Percentiles rank a stretch among this genome's conserved stretches.
These are phyloP conservation scores for Austroboletus niveus DNA, from an alignment of 1,284 basidiomycete genomes.

Conservation along the genomic window DNA sequence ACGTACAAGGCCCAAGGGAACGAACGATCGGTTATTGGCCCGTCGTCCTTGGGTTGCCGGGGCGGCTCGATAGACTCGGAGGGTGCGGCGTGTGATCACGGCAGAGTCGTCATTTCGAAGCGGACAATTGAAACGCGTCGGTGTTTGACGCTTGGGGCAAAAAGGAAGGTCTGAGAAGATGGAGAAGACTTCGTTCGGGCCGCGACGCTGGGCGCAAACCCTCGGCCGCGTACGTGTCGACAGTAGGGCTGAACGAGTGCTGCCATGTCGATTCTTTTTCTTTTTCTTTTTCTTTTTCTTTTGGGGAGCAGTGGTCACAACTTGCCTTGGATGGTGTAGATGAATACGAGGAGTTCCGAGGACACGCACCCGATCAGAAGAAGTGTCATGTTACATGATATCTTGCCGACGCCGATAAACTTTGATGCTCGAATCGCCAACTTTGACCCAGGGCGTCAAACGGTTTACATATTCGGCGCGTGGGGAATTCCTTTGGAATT, in stretches of 20 bases:
- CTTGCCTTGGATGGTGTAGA: too few relatives aligned
- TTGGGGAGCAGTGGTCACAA: too few relatives aligned
- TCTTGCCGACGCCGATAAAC: neutral
- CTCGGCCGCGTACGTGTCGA: neutral
- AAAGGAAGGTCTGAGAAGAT: neutral
- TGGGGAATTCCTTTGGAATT: too few relatives aligned
- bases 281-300: too few relatives aligned
- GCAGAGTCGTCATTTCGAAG: neutral
- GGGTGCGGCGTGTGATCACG: neutral
- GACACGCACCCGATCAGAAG: neutral
- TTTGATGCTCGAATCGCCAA: neutral
- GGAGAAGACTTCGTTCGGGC: neutral
- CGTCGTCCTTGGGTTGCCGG: neutral
- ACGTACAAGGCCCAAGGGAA: neutral
- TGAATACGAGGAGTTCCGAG: neutral
- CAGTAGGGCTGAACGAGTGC: too few relatives aligned
- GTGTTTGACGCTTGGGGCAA: neutral
- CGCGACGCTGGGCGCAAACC: too few relatives aligned
- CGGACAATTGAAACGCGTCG: neutral
- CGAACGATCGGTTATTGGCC: neutral
- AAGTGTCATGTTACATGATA: neutral
- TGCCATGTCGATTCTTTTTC: too few relatives aligned
- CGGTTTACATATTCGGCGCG: too few relatives aligned
- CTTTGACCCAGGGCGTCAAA: neutral
- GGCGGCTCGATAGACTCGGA: neutral